phyloP scores from a whole-genome alignment of 2,329 filamentous ascomycete species.

The Hypocreales sp. region DNA sequence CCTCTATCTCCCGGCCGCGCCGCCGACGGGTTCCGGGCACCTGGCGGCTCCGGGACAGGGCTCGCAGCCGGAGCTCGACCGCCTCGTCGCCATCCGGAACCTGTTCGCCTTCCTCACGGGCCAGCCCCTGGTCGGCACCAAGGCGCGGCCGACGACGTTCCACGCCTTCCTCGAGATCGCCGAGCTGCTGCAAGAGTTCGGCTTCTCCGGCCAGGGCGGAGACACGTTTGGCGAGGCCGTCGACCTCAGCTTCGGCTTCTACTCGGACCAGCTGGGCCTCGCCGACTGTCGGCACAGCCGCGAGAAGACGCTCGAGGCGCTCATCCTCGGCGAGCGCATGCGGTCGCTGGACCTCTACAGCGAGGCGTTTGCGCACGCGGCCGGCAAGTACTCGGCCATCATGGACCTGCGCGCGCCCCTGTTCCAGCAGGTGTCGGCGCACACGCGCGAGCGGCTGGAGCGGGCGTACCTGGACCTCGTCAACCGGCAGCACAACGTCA shows the following conservation, averaged over 20 bases:
- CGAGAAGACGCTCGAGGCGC: slow-evolving; percentile 77
- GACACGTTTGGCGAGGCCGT: slow-evolving; percentile 44
- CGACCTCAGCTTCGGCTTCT: slow-evolving; percentile 53
- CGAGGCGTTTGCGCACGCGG: slow-evolving; percentile 82
- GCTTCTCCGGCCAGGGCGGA: slow-evolving; percentile 39
- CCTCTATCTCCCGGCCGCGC: slow-evolving; percentile 36
- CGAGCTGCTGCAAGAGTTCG: slow-evolving; percentile 36
- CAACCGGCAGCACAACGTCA: slow-evolving; percentile 54
- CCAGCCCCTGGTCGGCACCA: slow-evolving; percentile 46
- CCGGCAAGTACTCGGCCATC: slow-evolving; percentile 69
- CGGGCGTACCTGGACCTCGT: slow-evolving; percentile 68
- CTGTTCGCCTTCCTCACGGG: slow-evolving; percentile 50
- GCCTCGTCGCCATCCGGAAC: slow-evolving; percentile 44
- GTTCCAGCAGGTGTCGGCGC: slow-evolving; percentile 51
- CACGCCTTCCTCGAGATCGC: slow-evolving; percentile 38
- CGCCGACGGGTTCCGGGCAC: slow-evolving; percentile 20
- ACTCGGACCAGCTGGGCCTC: slow-evolving; percentile 61
- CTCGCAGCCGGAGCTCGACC: slow-evolving; percentile 29
- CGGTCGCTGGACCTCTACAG: slow-evolving; percentile 70
- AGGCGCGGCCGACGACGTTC: slow-evolving; percentile 33
- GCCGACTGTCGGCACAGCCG: slow-evolving; percentile 68
- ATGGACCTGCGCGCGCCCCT: slow-evolving; percentile 51
- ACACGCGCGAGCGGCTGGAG: slow-evolving; percentile 67
- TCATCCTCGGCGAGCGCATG: slow-evolving; percentile 83
- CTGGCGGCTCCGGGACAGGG: slow-evolving; percentile 16